Conservation (phyloP, 176 grass and related monocot species). For the Poa annua region DNA sequence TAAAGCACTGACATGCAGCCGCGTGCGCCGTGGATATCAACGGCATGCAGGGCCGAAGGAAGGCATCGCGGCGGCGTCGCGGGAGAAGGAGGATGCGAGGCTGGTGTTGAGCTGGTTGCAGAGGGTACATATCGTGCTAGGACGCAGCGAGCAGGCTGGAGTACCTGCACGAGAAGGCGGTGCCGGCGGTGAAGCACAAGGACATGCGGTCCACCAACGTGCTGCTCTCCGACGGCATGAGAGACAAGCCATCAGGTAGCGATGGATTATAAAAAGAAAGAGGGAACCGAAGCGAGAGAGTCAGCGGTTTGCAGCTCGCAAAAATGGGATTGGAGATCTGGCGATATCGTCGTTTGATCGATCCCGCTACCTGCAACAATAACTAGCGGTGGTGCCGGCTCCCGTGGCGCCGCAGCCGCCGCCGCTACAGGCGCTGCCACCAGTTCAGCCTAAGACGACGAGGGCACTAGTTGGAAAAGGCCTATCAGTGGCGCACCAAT, state of each 20-base stretch:
- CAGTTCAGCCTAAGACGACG: slow-evolving; percentile 40
- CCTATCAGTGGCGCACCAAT: too few species aligned
- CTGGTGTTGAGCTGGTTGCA: slow-evolving; percentile 59
- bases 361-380: too few species aligned
- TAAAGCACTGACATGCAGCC: too few species aligned
- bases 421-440: background rate
- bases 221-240: slow-evolving; percentile 59
- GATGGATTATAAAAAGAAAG: too few species aligned
- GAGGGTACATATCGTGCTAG: slow-evolving; percentile 53
- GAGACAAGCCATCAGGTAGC: slow-evolving; percentile 64
- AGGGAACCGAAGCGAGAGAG: too few species aligned
- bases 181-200: slow-evolving; percentile 54
- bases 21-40: background rate
- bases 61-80: background rate
- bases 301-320: too few species aligned
- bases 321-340: too few species aligned
- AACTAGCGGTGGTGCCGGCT: background rate
- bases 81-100: background rate
- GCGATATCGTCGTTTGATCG: too few species aligned
- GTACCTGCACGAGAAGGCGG: slow-evolving; percentile 71
- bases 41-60: slow-evolving; percentile 20
- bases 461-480: too few species aligned
- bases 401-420: too few species aligned
- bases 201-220: slow-evolving; percentile 70
- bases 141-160: slow-evolving; percentile 65